These are phyloP conservation scores for Aspergillus aculeatinus DNA, from an alignment of 2,329 filamentous ascomycete genomes.

Conservation along the genomic window DNA sequence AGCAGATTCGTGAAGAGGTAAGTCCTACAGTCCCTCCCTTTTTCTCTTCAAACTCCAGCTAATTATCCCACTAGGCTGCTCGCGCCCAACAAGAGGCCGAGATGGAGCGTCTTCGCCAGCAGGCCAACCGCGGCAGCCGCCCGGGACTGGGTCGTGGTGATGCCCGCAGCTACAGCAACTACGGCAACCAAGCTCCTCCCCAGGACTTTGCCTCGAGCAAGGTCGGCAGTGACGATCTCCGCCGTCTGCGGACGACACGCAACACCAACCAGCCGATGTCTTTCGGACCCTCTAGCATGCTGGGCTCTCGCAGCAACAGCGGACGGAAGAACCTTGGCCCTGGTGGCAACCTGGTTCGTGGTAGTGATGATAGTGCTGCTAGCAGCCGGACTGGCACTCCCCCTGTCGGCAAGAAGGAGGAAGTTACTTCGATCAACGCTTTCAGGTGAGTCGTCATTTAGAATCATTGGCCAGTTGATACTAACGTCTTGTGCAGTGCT, in stretches of 20 bases:
- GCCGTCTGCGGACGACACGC: conserved; percentile 67
- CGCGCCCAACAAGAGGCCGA: conserved; percentile 82
- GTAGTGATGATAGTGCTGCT: conserved; percentile 78
- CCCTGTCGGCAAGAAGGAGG: conserved; percentile 64
- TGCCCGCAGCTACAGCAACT: conserved; percentile 75
- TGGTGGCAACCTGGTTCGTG: conserved; percentile 68
- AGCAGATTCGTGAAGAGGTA: conserved; percentile 82
- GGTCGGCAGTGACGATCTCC: conserved; percentile 87
- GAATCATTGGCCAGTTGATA: not conserved
- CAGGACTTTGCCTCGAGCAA: conserved; percentile 72
- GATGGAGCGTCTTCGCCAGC: conserved; percentile 55
- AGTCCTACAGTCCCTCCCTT: conserved; percentile 25
- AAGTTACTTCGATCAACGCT: conserved; percentile 75
- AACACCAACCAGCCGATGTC: conserved; percentile 62
- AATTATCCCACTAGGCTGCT: conserved; percentile 51
- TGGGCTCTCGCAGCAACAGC: conserved; percentile 87
- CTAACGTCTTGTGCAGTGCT: conserved; percentile 37
- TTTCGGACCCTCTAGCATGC: conserved; percentile 83
- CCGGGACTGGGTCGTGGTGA: conserved; percentile 78
- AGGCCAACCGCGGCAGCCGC: conserved; percentile 61
- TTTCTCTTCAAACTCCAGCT: conserved; percentile 9
- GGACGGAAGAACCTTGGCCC: conserved; percentile 71
- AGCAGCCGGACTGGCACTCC: conserved; percentile 90
- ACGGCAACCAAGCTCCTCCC: conserved; percentile 66
- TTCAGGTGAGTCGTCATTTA: conserved; percentile 71